Conservation (phyloP, 2,329 filamentous ascomycete species). For the Trichophaea hybrida region DNA sequence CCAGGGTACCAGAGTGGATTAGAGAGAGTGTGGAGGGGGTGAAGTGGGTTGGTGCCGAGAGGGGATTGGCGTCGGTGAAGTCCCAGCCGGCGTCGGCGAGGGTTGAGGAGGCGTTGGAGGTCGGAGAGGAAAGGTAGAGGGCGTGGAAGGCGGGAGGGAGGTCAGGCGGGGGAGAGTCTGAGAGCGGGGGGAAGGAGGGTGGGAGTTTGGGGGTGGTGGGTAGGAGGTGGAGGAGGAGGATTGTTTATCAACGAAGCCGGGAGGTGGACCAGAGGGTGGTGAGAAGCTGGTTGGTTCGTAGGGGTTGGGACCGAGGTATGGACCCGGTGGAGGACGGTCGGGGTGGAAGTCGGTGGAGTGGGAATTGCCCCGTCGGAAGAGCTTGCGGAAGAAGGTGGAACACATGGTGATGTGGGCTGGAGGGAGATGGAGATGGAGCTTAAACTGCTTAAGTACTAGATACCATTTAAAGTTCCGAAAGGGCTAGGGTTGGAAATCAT, state of each 20-base stretch:
- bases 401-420: background rate
- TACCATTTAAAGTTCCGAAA: too few relatives aligned
- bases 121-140: constrained; percentile 31
- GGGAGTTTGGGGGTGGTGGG: constrained; percentile 6
- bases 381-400: background rate
- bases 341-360: background rate
- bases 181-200: background rate
- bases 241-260: background rate
- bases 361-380: background rate
- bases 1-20: constrained; percentile 40
- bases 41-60: constrained; percentile 33
- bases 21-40: constrained; percentile 31
- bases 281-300: background rate
- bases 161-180: background rate
- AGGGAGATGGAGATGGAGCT: background rate
- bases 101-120: constrained; percentile 52
- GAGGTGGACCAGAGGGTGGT: background rate
- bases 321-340: constrained; percentile 1
- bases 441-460: background rate
- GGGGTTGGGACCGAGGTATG: background rate
- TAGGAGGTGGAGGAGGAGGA: background rate
- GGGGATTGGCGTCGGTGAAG: constrained; percentile 50
- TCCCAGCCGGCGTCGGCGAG: constrained; percentile 49
- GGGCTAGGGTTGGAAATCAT: too few relatives aligned
- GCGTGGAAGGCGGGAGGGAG: constrained; percentile 6